These are phyloP conservation scores for Hyphopichia burtonii DNA, from an alignment of 1,139 yeast species.

Conservation along the genomic window DNA sequence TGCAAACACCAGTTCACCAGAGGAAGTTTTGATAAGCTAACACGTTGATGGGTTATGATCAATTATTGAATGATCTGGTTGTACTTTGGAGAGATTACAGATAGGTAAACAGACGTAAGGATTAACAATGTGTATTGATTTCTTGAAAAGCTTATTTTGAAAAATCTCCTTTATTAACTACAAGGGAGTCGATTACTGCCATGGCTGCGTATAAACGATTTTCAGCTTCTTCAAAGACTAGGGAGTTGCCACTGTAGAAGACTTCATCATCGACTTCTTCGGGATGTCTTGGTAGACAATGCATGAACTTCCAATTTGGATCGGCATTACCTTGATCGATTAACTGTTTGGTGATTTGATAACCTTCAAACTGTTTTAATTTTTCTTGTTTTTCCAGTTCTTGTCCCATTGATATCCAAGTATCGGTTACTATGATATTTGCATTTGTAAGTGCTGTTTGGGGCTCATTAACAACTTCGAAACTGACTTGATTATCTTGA, in stretches of 20 bases:
- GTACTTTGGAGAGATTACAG: too few species aligned
- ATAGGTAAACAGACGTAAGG: too few species aligned
- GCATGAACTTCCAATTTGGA: conserved; percentile 77
- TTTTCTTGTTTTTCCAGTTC: conserved; percentile 67
- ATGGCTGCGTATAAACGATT: conserved; percentile 87
- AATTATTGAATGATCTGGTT: too few species aligned
- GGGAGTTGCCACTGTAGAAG: conserved; percentile 69
- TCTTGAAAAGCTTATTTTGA: neutral
- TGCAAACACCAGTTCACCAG: too few species aligned
- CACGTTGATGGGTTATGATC: too few species aligned
- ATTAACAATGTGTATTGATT: too few species aligned
- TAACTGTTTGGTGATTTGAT: conserved; percentile 67
- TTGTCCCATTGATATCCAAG: conserved; percentile 93
- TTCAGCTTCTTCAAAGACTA: conserved; percentile 87
- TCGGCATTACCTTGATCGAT: conserved; percentile 54
- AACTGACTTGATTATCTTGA: conserved; percentile 39
- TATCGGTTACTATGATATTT: conserved; percentile 79
- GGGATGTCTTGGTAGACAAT: conserved; percentile 81
- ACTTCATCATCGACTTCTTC: conserved; percentile 88
- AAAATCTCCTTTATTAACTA: conserved; percentile 40
- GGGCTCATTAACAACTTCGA: conserved; percentile 64
- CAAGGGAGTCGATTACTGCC: conserved; percentile 79
- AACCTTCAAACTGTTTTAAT: conserved; percentile 71
- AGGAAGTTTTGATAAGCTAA: too few species aligned
- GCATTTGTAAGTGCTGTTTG: conserved; percentile 62